These are phyloP conservation scores for Ophiognomonia clavigignenti-juglandacearum DNA, from an alignment of 2,329 filamentous ascomycete genomes.

Conservation along the genomic window DNA sequence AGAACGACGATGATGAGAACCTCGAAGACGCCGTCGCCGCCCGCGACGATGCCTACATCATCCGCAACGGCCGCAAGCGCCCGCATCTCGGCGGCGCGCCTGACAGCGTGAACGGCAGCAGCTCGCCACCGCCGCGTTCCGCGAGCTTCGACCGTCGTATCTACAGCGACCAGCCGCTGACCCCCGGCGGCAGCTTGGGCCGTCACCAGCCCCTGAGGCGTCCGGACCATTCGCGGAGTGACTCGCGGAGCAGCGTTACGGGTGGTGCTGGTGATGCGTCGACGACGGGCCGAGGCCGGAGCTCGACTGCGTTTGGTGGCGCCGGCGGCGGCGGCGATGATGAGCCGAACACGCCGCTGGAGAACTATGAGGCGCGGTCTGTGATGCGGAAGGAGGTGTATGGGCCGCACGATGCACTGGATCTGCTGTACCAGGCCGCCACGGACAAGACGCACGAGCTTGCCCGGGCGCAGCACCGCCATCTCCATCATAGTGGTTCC, in stretches of 20 bases:
- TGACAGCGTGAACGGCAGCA: constrained; percentile 22
- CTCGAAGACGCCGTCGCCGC: constrained; percentile 38
- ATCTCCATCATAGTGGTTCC: neutral
- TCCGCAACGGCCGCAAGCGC: constrained; percentile 70
- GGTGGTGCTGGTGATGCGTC: constrained; percentile 9
- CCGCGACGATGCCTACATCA: constrained; percentile 57
- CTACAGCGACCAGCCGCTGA: constrained; percentile 54
- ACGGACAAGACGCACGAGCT: constrained; percentile 42
- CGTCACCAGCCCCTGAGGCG: constrained; percentile 62
- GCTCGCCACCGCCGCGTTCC: too few species aligned
- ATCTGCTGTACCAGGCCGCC: constrained; percentile 84
- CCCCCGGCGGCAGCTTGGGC: constrained; percentile 62
- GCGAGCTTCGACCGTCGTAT: constrained; percentile 35
- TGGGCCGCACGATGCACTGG: constrained; percentile 87
- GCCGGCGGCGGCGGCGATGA: constrained; percentile 36
- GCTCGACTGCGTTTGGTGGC: constrained; percentile 25
- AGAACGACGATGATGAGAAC: constrained; percentile 59
- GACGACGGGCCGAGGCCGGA: constrained; percentile 22
- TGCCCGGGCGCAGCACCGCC: neutral
- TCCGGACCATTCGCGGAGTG: constrained; percentile 38
- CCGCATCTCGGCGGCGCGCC: constrained; percentile 43
- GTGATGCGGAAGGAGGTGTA: constrained; percentile 72
- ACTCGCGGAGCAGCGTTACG: constrained; percentile 27
- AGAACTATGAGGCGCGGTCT: constrained; percentile 60
- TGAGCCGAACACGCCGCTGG: constrained; percentile 56